Conservation (phyloP, 179 eudicot species). For the Spinacia oleracea region DNA sequence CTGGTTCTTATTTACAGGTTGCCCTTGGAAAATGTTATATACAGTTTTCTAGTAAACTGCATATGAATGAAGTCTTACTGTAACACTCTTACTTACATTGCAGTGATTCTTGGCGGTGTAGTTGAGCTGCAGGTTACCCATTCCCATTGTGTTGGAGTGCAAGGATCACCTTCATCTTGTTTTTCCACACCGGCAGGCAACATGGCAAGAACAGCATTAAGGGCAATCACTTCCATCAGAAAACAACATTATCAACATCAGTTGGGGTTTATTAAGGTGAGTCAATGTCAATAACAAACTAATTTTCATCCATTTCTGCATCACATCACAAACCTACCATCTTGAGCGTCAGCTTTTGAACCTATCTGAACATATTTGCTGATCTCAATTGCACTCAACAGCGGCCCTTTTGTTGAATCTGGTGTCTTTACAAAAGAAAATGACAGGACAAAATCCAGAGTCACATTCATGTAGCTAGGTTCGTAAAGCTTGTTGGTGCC, state of each 20-base stretch:
- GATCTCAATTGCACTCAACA: constrained; percentile 85
- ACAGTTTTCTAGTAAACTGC: background rate
- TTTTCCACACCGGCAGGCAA: constrained; percentile 37
- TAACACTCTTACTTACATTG: constrained; percentile 58
- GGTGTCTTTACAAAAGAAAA: constrained; percentile 79
- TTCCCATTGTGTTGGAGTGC: constrained; percentile 77
- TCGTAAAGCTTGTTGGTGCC: constrained; percentile 91
- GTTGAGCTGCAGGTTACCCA: constrained; percentile 83
- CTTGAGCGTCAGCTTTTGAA: constrained; percentile 62
- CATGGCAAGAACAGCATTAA: constrained; percentile 51
- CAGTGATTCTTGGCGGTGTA: constrained; percentile 70
- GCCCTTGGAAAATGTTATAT: background rate
- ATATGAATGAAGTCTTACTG: background rate
- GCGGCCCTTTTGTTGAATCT: constrained; percentile 85
- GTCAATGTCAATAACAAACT: background rate
- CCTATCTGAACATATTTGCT: constrained; percentile 66
- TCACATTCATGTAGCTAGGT: constrained; percentile 91
- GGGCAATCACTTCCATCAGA: constrained; percentile 55
- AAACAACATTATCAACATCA: constrained; percentile 31
- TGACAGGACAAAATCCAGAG: constrained; percentile 74
- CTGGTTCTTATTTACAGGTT: background rate
- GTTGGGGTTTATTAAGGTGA: constrained; percentile 8
- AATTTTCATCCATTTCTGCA: constrained; percentile 7
- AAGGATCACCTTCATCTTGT: constrained; percentile 79
- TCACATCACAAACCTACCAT: constrained; percentile 55